Evolutionary conservation across 345 rosid species (phyloP), one percentile per base, ranked within the genome.

Genomic region (Boechera divaricarpa): DNA sequence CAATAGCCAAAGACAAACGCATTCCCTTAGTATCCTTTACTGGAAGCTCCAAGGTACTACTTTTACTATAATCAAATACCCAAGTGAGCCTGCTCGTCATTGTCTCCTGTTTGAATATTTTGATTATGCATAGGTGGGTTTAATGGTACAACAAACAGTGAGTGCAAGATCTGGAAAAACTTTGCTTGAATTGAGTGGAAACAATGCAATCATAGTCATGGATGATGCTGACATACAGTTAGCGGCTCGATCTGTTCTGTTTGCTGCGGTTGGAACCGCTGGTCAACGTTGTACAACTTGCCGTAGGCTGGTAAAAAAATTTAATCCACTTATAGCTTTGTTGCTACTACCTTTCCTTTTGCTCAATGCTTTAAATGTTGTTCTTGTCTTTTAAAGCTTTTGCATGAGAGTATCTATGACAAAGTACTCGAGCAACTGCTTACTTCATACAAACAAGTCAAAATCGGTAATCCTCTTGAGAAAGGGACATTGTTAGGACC

Each of bases 271-370:
- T 60, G 99, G 99, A 72, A 96, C 98, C 10, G 98, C 98, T 83
- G 98, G 98, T 49, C 99, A 93, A 68, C 93, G 99, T 70, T 93
- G 98, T 88, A 92, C 99, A 73, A 91, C 99, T 63, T 93, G 97
- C 78, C 99, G 98, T 80, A 86, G 99, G 77, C 99, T 95, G 98
- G 98, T 95, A 90, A 57, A n/a, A 13, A 16, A 33, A 11, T 38
- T 76, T 70, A 62, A 77, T 66, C 47, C 45, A 49, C 24, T 80
- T 53, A 16, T 26, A 2, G 11, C 11, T 64, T 42, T 42, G 31
- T 18, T 29, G 65, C 56, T 29, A 72, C 52, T 29, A 36, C 45
- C 28, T 9, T n/a, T 61, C 69, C 44, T 58, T 58, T 45, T 59
- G 10, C 12, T 65, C 57, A 60, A 69, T 68, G 24, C 29, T 67